A percentile compares a stretch with the other conserved stretches of the same genome.
Conservation (phyloP, 805 yeast species). For the Ogataea nonfermentans region DNA sequence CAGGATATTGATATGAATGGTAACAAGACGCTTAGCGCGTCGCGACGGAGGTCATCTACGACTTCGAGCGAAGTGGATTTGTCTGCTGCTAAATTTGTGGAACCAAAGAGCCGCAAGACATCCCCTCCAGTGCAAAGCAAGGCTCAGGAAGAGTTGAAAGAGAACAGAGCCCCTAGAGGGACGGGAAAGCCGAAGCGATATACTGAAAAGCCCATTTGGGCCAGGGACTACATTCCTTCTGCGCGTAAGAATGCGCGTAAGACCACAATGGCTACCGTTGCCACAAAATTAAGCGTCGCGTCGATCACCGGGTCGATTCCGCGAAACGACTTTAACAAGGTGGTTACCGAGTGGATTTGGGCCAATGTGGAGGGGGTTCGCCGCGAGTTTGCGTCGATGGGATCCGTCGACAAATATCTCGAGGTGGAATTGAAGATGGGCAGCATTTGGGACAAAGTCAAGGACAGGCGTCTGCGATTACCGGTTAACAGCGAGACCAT, state of each 20-base stretch:
- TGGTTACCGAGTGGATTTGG: conserved; percentile 86
- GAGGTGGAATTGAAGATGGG: conserved; percentile 80
- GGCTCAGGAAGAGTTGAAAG: conserved; percentile 33
- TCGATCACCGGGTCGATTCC: conserved; percentile 76
- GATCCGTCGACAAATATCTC: conserved; percentile 47
- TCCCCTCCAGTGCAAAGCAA: conserved; percentile 25
- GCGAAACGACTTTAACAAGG: conserved; percentile 74
- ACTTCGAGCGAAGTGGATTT: conserved; percentile 14
- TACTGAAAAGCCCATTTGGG: conserved; percentile 76
- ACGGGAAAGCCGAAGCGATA: conserved; percentile 56
- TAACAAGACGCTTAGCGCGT: conserved; percentile 36
- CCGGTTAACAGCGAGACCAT: conserved; percentile 71
- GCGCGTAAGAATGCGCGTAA: conserved; percentile 12
- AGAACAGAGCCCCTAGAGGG: conserved; percentile 11
- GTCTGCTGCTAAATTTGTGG: conserved; percentile 10
- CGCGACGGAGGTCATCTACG: conserved; percentile 16
- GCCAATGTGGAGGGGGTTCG: conserved; percentile 71
- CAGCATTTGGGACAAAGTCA: conserved; percentile 58
- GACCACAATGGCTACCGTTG: conserved; percentile 14
- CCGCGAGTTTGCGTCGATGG: conserved; percentile 38
- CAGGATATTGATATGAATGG: conserved; percentile 45
- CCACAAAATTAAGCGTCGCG: conserved; percentile 29
- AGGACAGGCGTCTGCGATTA: conserved; percentile 59
- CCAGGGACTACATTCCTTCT: conserved; percentile 63
- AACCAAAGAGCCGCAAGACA: conserved; percentile 12